These are phyloP conservation scores for Sporothrix inflata DNA, from an alignment of 2,329 filamentous ascomycete genomes.

Conservation along the genomic window DNA sequence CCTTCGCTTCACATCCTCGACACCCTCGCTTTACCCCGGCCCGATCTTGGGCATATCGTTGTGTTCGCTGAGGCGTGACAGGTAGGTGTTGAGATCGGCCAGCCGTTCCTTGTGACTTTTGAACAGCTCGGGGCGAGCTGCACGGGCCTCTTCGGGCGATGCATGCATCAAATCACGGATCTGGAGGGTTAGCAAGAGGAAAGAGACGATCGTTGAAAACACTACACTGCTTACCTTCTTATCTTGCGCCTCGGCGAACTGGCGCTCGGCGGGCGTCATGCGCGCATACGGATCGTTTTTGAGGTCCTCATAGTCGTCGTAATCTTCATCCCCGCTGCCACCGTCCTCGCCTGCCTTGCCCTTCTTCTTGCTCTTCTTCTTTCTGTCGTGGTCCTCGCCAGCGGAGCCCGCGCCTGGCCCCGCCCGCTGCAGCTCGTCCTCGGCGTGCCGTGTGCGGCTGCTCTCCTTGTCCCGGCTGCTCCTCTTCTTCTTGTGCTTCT, in stretches of 20 bases:
- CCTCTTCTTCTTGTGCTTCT: constrained; percentile 42
- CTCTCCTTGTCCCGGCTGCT: constrained; percentile 32
- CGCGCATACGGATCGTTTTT: constrained; percentile 38
- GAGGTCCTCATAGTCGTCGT: constrained; percentile 38
- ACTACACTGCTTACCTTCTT: constrained; percentile 59
- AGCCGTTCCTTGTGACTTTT: constrained; percentile 98
- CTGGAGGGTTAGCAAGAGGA: constrained; percentile 56
- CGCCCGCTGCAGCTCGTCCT: constrained; percentile 34
- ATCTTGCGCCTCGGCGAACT: constrained; percentile 77
- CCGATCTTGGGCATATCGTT: constrained; percentile 87
- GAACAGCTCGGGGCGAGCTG: constrained; percentile 70
- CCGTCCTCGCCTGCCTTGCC: constrained; percentile 24
- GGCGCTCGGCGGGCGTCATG: constrained; percentile 84
- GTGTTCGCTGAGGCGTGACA: constrained; percentile 91
- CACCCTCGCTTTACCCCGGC: constrained; percentile 51
- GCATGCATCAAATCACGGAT: constrained; percentile 75
- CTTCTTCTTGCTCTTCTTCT: constrained; percentile 24
- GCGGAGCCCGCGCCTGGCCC: neutral
- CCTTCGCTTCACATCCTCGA: neutral
- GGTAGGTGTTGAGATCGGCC: constrained; percentile 91
- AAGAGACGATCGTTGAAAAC: neutral
- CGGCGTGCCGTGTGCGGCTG: constrained; percentile 34
- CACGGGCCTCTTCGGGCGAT: constrained; percentile 44
- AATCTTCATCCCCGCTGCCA: constrained; percentile 34
- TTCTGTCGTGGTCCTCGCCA: neutral